Conservation (phyloP, 129 eudicot genomes). For the Glebionis coronaria region DNA sequence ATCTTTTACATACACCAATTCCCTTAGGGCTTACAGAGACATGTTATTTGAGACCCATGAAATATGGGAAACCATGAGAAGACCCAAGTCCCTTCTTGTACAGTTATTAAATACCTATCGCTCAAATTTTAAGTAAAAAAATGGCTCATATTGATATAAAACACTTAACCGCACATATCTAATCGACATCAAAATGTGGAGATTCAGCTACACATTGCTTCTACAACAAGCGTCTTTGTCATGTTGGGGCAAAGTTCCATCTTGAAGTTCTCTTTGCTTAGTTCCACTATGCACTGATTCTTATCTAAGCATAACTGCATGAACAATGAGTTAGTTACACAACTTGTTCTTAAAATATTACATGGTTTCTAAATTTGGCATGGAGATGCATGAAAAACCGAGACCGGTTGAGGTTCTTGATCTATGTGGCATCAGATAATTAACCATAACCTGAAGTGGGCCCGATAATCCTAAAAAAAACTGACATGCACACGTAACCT, state of each 20-base stretch:
- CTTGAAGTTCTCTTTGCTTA: slow-evolving; percentile 35
- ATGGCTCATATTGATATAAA: too few relatives aligned
- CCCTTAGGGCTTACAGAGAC: slow-evolving; percentile 2
- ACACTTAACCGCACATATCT: background rate
- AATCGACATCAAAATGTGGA: slow-evolving; percentile 4
- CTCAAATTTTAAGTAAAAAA: too few relatives aligned
- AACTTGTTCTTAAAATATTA: background rate
- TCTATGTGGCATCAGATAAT: background rate
- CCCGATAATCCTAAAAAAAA: background rate
- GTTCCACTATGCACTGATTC: slow-evolving; percentile 43
- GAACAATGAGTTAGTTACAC: background rate
- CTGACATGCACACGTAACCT: background rate
- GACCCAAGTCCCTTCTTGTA: background rate
- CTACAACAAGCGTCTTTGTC: slow-evolving; percentile 59
- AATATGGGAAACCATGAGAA: slow-evolving; percentile 9
- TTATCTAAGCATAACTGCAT: slow-evolving; percentile 49
- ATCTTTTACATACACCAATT: background rate
- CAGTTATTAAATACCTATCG: too few relatives aligned
- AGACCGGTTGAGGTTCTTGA: background rate
- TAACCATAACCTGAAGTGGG: background rate
- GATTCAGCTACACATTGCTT: slow-evolving; percentile 66
- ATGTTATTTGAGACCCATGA: slow-evolving; percentile 7
- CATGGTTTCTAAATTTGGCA: background rate
- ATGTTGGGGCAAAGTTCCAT: slow-evolving; percentile 49
- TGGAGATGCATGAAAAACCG: slow-evolving; percentile 3